Evolutionary conservation across 2,329 filamentous ascomycete species (phyloP).

Genomic region (Fusarium subglutinans): DNA sequence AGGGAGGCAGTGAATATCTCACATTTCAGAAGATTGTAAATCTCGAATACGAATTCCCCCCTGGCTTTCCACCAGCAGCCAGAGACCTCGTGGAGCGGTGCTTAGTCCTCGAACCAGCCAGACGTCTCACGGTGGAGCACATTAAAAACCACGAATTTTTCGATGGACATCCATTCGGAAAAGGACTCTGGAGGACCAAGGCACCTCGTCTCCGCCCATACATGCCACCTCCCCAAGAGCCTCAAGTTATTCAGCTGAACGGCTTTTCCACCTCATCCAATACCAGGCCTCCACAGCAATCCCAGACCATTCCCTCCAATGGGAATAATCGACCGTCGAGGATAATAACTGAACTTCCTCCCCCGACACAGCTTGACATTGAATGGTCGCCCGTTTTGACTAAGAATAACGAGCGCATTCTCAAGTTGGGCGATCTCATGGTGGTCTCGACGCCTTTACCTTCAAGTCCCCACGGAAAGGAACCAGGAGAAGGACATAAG

Average conservation of each 20-base stretch:
- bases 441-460: constrained; percentile 82
- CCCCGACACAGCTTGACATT: constrained; percentile 96
- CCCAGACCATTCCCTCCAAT: constrained; percentile 52
- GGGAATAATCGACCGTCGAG: constrained; percentile 71
- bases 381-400: constrained; percentile 98
- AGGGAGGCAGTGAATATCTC: constrained; percentile 92
- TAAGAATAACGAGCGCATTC: constrained; percentile 88
- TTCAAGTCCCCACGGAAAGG: constrained; percentile 76
- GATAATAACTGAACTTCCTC: constrained; percentile 93
- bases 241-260: constrained; percentile 78
- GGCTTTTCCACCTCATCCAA: constrained; percentile 53
- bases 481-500: constrained; percentile 78
- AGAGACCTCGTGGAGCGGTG: constrained; percentile 90
- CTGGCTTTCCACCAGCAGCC: constrained; percentile 85
- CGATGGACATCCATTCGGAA: constrained; percentile 84
- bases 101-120: constrained; percentile 86
- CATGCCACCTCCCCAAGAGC: constrained; percentile 77
- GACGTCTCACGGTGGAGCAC: constrained; percentile 89
- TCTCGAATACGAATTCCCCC: constrained; percentile 92
- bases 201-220: constrained; percentile 89
- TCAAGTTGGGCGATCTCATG: constrained; percentile 91
- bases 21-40: constrained; percentile 98
- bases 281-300: constrained; percentile 48
- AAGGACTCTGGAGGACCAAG: constrained; percentile 86
- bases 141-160: constrained; percentile 98